Conservation (phyloP, 2,329 filamentous ascomycete genomes). For the Dactylellina cionopaga region DNA sequence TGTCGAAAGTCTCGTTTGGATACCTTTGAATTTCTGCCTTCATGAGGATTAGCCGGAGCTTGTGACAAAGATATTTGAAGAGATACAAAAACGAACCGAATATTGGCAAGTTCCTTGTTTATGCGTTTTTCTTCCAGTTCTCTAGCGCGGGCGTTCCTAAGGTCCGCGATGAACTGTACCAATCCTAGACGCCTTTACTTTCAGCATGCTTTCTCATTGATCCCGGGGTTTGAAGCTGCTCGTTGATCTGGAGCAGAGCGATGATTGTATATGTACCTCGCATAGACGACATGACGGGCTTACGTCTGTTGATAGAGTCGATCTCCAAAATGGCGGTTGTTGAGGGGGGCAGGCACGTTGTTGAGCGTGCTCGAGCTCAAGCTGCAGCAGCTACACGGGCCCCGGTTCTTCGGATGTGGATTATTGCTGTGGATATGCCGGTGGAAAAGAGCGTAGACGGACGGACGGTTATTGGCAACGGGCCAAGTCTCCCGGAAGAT, state of each 20-base stretch:
- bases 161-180: conserved; percentile 97
- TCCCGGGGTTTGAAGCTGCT: no score
- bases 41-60: conserved; percentile 57
- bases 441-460: neutral
- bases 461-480: neutral
- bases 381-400: neutral
- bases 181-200: conserved; percentile 67
- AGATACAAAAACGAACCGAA: conserved; percentile 69
- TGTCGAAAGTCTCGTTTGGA: conserved; percentile 28
- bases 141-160: conserved; percentile 91
- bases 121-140: conserved; percentile 99
- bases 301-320: conserved; percentile 17
- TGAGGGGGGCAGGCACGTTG: conserved; percentile 1
- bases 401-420: no score
- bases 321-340: conserved; percentile 33
- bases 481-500: neutral
- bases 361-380: neutral
- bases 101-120: conserved; percentile 99
- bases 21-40: conserved; percentile 92
- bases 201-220: conserved; percentile 8
- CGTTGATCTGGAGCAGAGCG: no score
- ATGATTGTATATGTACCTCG: conserved; percentile 55
- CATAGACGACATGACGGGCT: conserved; percentile 58
- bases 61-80: neutral
- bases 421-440: no score